phyloP scores from a whole-genome alignment of 257 asterid genomes.

The Nicotiana sylvestris region DNA sequence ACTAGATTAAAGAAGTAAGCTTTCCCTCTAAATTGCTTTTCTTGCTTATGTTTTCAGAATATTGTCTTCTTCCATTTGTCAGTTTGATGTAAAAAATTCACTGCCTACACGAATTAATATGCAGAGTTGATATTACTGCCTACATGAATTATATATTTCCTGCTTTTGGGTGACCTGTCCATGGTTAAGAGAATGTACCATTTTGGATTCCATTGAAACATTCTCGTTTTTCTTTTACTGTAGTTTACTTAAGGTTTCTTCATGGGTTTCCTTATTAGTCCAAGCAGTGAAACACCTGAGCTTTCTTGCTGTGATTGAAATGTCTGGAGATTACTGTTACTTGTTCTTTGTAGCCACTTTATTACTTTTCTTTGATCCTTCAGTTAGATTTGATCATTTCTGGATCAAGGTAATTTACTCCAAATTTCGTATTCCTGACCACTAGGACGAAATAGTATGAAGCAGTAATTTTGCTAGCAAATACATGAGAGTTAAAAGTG shows the following conservation, averaged over 20 bases:
- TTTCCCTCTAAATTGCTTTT: not conserved
- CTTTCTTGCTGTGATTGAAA: not conserved
- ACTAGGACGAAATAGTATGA: not conserved
- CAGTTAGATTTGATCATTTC: not conserved
- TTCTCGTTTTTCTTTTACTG: not conserved
- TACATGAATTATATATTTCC: not conserved
- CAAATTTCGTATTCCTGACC: not conserved
- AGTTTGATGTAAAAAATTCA: not conserved
- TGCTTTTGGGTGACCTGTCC: too few relatives aligned
- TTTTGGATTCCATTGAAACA: not conserved
- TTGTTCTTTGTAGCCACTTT: not conserved
- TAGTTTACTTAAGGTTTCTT: not conserved
- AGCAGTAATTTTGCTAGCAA: not conserved
- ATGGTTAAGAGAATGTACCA: not conserved
- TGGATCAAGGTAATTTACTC: not conserved
- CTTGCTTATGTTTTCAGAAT: not conserved
- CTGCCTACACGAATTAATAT: not conserved
- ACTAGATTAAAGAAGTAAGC: not conserved
- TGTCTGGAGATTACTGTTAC: not conserved
- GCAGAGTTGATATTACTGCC: not conserved
- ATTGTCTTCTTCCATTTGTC: not conserved
- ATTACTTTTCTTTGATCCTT: not conserved
- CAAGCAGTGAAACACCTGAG: not conserved
- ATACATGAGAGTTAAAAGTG: not conserved
- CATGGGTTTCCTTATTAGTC: not conserved